Conservation (phyloP, 1,284 basidiomycete genomes). For the Puccinia hordei region DNA sequence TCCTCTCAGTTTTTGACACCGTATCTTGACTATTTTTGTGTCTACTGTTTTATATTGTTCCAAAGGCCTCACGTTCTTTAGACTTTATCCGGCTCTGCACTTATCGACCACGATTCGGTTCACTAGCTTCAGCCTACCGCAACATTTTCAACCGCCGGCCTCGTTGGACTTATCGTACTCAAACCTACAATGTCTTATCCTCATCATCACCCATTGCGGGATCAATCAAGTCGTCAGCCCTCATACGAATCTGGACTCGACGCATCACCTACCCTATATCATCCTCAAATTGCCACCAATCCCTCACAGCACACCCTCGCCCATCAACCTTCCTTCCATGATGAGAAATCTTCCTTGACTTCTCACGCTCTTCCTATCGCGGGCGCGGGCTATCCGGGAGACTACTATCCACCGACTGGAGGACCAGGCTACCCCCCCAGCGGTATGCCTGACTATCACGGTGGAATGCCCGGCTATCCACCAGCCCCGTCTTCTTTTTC, state of each 20-base stretch:
- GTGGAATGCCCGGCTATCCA: slow-evolving; percentile 13
- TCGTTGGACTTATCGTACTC: neutral
- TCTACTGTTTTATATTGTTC: neutral
- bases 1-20: slow-evolving; percentile 1
- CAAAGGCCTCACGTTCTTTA: neutral
- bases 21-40: slow-evolving; percentile 23
- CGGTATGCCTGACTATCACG: neutral
- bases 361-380: slow-evolving; percentile 9
- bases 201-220: neutral
- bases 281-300: neutral
- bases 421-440: slow-evolving; percentile 5
- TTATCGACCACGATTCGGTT: neutral
- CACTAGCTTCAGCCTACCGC: neutral
- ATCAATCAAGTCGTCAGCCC: slow-evolving; percentile 14
- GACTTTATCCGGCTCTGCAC: neutral
- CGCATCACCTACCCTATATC: slow-evolving; percentile 7
- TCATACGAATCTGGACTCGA: slow-evolving; percentile 28
- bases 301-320: slow-evolving; percentile 11
- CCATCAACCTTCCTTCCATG: slow-evolving; percentile 1
- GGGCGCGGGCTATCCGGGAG: neutral
- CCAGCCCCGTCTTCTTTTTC: neutral
- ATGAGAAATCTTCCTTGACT: slow-evolving; percentile 19
- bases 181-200: slow-evolving; percentile 2
- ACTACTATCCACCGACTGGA: slow-evolving; percentile 12
- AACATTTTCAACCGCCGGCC: slow-evolving; percentile 2